These are phyloP conservation scores for Penicillium angulare DNA, from an alignment of 495 filamentous ascomycete species.

Conservation along the genomic window DNA sequence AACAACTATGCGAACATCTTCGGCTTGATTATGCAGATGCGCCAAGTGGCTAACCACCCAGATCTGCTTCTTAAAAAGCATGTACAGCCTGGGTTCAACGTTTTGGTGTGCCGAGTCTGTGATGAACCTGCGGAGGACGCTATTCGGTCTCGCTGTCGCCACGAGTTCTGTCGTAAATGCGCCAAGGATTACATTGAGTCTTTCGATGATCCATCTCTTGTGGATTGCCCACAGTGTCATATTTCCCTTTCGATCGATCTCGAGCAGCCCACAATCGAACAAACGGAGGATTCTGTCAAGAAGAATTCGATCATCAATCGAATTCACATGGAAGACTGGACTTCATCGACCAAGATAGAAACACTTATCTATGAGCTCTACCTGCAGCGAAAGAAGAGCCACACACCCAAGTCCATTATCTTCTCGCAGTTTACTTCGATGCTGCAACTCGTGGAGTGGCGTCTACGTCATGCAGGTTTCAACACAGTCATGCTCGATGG, in stretches of 20 bases:
- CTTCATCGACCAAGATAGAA: conserved; percentile 96
- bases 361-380: conserved; percentile 90
- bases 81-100: conserved; percentile 79
- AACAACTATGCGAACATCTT: conserved; percentile 90
- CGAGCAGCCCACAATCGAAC: conserved; percentile 89
- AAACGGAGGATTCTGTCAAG: conserved; percentile 79
- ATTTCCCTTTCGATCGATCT: conserved; percentile 86
- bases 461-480: conserved; percentile 88
- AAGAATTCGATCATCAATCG: conserved; percentile 96
- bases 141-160: conserved; percentile 85
- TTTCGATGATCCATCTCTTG: conserved; percentile 56
- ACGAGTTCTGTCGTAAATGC: conserved; percentile 93
- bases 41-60: conserved; percentile 92
- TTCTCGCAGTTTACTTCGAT: conserved; percentile 73
- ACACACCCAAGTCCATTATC: conserved; percentile 84
- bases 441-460: conserved; percentile 87
- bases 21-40: conserved; percentile 95
- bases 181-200: conserved; percentile 79
- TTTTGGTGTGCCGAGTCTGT: conserved; percentile 88
- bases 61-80: conserved; percentile 90
- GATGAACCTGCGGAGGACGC: conserved; percentile 95
- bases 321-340: conserved; percentile 97
- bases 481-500: conserved; percentile 97
- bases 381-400: conserved; percentile 81
- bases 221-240: conserved; percentile 91